Conservation (phyloP, 768 basidiomycete genomes). For the Exidia glandulosa region DNA sequence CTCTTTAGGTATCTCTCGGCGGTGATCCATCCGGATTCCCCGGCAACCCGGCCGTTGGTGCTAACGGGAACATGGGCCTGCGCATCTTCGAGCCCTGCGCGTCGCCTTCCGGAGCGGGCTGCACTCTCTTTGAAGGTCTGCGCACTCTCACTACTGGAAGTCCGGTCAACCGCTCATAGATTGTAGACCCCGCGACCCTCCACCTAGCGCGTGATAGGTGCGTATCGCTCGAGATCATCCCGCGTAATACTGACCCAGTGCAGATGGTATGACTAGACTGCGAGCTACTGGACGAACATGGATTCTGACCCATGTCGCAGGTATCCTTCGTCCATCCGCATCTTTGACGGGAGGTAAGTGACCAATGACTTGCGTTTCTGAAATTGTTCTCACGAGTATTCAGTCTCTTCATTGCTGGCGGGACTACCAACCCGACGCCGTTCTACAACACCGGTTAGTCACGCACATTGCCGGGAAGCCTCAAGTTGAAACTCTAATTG, state of each 20-base stretch:
- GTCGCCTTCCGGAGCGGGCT: conserved; percentile 24
- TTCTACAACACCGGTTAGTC: conserved; percentile 24
- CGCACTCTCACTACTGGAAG: too few relatives aligned
- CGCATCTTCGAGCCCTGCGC: conserved; percentile 21
- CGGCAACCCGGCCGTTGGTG: background rate
- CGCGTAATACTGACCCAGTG: too few relatives aligned
- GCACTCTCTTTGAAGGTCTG: conserved; percentile 41
- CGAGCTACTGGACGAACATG: too few relatives aligned
- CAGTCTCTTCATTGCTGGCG: conserved; percentile 47
- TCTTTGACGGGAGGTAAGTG: background rate
- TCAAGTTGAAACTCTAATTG: too few relatives aligned
- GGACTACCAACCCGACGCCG: conserved; percentile 10
- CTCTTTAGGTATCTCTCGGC: conserved; percentile 10
- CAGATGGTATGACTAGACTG: too few relatives aligned
- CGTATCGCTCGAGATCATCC: too few relatives aligned
- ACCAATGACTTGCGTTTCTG: too few relatives aligned
- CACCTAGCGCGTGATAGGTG: conserved; percentile 41
- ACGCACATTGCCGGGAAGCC: too few relatives aligned
- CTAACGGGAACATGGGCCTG: conserved; percentile 12
- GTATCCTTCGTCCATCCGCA: background rate
- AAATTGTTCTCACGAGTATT: too few relatives aligned
- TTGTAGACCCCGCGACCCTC: conserved; percentile 53
- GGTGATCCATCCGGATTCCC: conserved; percentile 4
- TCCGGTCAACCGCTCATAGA: too few relatives aligned
- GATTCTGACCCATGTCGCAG: too few relatives aligned